phyloP scores from a whole-genome alignment of 371 early-diverging fungal species.

The Quaeritorhiza haematococci region DNA sequence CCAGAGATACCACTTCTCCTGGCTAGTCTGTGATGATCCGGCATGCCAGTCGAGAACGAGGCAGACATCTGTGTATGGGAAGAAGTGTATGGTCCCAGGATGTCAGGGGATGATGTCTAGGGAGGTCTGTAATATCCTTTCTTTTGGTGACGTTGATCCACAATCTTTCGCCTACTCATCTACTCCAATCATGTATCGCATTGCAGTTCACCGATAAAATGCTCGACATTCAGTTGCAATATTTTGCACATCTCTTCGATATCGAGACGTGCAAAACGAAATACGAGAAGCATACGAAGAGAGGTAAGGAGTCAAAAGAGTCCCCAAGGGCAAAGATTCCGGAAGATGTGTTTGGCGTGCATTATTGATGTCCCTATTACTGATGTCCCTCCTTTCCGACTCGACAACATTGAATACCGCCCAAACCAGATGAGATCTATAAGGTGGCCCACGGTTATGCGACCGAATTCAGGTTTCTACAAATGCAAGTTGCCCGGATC shows the following conservation, averaged over 20 bases:
- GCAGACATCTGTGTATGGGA: conserved; percentile 66
- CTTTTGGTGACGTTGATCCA: neutral
- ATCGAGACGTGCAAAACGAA: conserved; percentile 12
- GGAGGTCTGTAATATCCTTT: conserved; percentile 41
- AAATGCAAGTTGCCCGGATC: conserved; percentile 18
- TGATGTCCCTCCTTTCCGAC: neutral
- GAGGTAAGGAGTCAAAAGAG: conserved; percentile 3
- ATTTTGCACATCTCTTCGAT: conserved; percentile 55
- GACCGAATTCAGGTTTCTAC: conserved; percentile 2
- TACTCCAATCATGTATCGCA: neutral
- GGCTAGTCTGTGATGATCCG: conserved; percentile 73
- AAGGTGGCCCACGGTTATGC: conserved; percentile 2
- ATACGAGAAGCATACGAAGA: conserved; percentile 3
- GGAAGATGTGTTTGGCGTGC: neutral
- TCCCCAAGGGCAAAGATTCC: too few relatives aligned
- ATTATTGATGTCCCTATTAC: neutral
- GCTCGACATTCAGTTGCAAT: conserved; percentile 64
- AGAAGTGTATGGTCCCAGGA: conserved; percentile 57
- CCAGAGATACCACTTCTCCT: conserved; percentile 62
- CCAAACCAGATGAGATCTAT: conserved; percentile 2
- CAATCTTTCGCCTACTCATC: neutral
- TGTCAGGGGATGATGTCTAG: conserved; percentile 66
- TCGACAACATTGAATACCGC: neutral
- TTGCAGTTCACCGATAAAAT: conserved; percentile 33
- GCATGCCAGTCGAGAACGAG: conserved; percentile 60